Evolutionary conservation across 1,284 basidiomycete genomes (phyloP).

Genomic region (Meripilus lineatus): DNA sequence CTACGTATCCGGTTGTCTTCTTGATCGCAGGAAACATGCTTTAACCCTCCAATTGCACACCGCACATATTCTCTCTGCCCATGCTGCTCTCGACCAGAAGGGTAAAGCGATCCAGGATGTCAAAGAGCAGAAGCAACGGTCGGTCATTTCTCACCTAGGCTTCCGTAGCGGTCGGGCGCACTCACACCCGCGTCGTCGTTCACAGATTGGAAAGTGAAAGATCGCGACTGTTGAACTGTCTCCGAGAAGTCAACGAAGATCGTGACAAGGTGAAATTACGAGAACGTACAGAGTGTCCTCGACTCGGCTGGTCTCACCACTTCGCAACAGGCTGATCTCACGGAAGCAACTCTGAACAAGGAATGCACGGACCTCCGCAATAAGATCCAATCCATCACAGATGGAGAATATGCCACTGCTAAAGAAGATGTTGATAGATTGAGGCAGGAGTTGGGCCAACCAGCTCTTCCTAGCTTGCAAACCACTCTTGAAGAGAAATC

Average conservation of each 20-base stretch:
- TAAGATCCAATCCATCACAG: slow-evolving; percentile 62
- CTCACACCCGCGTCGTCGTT: not conserved
- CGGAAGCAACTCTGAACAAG: slow-evolving; percentile 48
- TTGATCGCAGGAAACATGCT: slow-evolving; percentile 62
- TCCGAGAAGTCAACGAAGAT: slow-evolving; percentile 74
- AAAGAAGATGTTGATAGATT: slow-evolving; percentile 72
- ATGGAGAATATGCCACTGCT: slow-evolving; percentile 67
- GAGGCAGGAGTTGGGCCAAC: slow-evolving; percentile 68
- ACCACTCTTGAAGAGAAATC: slow-evolving; percentile 69
- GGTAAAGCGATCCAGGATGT: slow-evolving; percentile 72
- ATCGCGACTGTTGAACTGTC: slow-evolving; percentile 52
- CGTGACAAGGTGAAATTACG: slow-evolving; percentile 57
- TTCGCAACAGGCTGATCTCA: slow-evolving; percentile 43
- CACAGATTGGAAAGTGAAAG: slow-evolving; percentile 71
- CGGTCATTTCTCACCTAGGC: slow-evolving; percentile 21
- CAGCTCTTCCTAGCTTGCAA: slow-evolving; percentile 64
- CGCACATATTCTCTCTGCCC: slow-evolving; percentile 78
- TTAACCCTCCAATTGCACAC: slow-evolving; percentile 76
- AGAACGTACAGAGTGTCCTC: not conserved
- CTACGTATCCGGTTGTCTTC: not conserved
- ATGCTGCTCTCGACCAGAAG: slow-evolving; percentile 70
- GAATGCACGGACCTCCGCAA: slow-evolving; percentile 60
- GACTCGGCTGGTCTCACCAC: slow-evolving; percentile 5
- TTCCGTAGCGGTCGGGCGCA: not conserved
- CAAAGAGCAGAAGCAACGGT: slow-evolving; percentile 78